A percentile compares a stretch with the other conserved stretches of the same genome.
These are phyloP conservation scores for Helminthosporium solani DNA, from an alignment of 2,329 filamentous ascomycete genomes.

Conservation along the genomic window DNA sequence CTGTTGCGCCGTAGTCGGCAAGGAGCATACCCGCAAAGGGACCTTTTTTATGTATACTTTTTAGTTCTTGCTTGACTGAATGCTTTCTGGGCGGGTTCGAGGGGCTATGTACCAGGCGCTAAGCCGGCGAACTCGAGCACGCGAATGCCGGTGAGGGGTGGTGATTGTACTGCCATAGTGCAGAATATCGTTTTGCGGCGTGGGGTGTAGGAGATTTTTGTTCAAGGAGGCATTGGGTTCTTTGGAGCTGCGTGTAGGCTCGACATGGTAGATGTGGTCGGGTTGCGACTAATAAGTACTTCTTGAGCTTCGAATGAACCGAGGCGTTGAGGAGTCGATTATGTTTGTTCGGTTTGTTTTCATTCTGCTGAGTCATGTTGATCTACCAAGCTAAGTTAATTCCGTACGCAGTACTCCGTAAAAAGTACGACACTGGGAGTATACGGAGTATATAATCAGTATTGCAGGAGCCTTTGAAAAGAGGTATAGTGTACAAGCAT, in stretches of 20 bases:
- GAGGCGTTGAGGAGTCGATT: slow-evolving; percentile 25
- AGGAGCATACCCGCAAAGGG: slow-evolving; percentile 84
- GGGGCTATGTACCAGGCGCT: slow-evolving; percentile 50
- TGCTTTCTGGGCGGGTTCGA: too few species aligned
- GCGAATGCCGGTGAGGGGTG: slow-evolving; percentile 58
- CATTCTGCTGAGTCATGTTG: slow-evolving; percentile 2
- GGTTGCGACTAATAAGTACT: slow-evolving; percentile 35
- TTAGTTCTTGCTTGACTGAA: not conserved
- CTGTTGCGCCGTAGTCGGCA: slow-evolving; percentile 80
- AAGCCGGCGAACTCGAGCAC: slow-evolving; percentile 68
- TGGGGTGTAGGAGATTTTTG: not conserved
- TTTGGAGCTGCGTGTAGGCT: slow-evolving; percentile 22
- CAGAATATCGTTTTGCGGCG: too few species aligned
- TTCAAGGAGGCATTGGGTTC: slow-evolving; percentile 1
- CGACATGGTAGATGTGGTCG: slow-evolving; percentile 34
- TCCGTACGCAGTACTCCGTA: too few species aligned
- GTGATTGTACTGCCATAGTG: slow-evolving; percentile 39
- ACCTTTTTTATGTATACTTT: slow-evolving; percentile 50
- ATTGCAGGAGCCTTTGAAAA: too few species aligned
- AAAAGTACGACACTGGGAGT: too few species aligned
- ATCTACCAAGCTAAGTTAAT: too few species aligned
- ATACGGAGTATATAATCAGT: too few species aligned
- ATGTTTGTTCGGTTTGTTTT: not conserved
- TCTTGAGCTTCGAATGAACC: slow-evolving; percentile 27
- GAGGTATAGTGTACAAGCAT: too few species aligned